phyloP scores from a whole-genome alignment of 2,329 filamentous ascomycete genomes.

The Colletotrichum euphorbiae region DNA sequence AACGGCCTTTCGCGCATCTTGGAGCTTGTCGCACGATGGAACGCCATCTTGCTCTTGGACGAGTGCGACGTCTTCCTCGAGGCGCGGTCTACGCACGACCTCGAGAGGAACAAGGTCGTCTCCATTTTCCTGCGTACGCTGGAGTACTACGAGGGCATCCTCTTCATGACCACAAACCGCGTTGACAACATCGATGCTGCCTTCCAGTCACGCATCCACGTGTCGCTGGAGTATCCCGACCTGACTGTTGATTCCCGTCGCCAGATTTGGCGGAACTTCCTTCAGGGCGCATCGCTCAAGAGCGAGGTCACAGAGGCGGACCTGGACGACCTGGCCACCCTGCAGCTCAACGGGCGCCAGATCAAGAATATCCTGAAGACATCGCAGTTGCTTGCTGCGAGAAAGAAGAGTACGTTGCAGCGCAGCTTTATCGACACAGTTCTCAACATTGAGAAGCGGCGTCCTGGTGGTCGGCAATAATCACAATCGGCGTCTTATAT shows the following conservation, averaged over 20 bases:
- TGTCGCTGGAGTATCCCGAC: conserved; percentile 59
- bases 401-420: conserved; percentile 44
- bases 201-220: conserved; percentile 61
- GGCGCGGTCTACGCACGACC: conserved; percentile 49
- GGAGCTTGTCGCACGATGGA: conserved; percentile 72
- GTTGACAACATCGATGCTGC: conserved; percentile 58
- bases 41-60: conserved; percentile 54
- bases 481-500: neutral
- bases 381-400: conserved; percentile 59
- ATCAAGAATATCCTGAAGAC: conserved; percentile 61
- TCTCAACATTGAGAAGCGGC: conserved; percentile 33
- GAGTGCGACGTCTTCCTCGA: conserved; percentile 59
- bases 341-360: conserved; percentile 60
- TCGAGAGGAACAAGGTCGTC: conserved; percentile 50
- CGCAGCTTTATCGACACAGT: conserved; percentile 38
- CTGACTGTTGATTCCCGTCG: conserved; percentile 52
- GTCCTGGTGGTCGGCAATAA: conserved; percentile 9
- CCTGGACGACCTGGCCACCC: conserved; percentile 50
- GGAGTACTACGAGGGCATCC: conserved; percentile 61
- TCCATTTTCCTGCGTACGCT: conserved; percentile 56
- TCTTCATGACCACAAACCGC: conserved; percentile 63
- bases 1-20: conserved; percentile 64
- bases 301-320: conserved; percentile 45
- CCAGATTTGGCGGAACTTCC: conserved; percentile 55
- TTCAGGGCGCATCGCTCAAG: conserved; percentile 47